Evolutionary conservation across 2,329 filamentous ascomycete species (phyloP).

Genomic region (Calcarisporium arbuscula): DNA sequence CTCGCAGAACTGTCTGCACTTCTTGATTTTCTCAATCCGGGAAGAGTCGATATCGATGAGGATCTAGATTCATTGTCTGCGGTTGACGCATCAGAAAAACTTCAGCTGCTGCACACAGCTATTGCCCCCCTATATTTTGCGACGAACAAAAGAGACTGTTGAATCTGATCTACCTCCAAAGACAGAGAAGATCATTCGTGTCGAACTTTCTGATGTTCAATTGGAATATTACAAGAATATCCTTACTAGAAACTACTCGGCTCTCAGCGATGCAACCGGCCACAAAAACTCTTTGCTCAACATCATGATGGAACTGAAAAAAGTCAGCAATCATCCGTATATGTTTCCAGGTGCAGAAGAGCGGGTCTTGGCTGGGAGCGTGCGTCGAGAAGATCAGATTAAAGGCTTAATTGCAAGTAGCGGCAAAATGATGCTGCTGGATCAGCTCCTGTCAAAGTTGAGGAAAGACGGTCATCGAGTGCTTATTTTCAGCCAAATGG

Average conservation of each 20-base stretch:
- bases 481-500: slow-evolving; percentile 98
- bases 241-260: slow-evolving; percentile 90
- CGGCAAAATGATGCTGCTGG: slow-evolving; percentile 98
- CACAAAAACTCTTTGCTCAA: slow-evolving; percentile 94
- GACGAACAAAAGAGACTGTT: slow-evolving; percentile 94
- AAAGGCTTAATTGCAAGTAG: slow-evolving; percentile 93
- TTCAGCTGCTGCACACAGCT: slow-evolving; percentile 75
- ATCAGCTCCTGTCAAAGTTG: slow-evolving; percentile 88
- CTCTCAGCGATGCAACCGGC: slow-evolving; percentile 83
- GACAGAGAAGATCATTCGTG: slow-evolving; percentile 97
- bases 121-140: slow-evolving; percentile 93
- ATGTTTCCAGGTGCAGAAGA: slow-evolving; percentile 96
- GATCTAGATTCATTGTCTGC: slow-evolving; percentile 76
- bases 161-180: slow-evolving; percentile 95
- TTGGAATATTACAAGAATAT: slow-evolving; percentile 99
- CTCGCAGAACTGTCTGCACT: slow-evolving; percentile 85
- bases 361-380: slow-evolving; percentile 73
- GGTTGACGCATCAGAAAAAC: slow-evolving; percentile 77
- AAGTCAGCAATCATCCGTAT: slow-evolving; percentile 97
- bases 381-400: slow-evolving; percentile 80
- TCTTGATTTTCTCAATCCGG: slow-evolving; percentile 96
- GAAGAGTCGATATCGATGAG: slow-evolving; percentile 82
- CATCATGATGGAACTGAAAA: slow-evolving; percentile 99
- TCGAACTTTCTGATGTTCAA: slow-evolving; percentile 93
- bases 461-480: slow-evolving; percentile 93